phyloP scores from a whole-genome alignment of 768 basidiomycete species.

The Hydnomerulius pinastri region DNA sequence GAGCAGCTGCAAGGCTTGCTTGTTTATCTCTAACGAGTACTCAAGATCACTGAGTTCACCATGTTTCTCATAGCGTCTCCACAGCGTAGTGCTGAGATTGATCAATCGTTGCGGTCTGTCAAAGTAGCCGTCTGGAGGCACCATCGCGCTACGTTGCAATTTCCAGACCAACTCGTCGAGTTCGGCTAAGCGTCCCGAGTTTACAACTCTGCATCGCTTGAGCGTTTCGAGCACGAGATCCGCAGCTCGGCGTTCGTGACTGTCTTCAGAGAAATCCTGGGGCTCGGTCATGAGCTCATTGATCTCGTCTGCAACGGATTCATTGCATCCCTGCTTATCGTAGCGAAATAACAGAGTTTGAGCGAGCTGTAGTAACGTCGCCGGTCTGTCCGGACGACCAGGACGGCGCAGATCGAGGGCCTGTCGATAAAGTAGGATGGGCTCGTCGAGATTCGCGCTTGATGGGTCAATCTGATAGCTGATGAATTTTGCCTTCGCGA shows the following conservation, averaged over 20 bases:
- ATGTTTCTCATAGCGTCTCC: background rate
- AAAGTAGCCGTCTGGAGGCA: background rate
- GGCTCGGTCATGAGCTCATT: background rate
- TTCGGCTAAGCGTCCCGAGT: background rate
- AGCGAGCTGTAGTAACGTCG: constrained; percentile 7
- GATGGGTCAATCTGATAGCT: constrained; percentile 1
- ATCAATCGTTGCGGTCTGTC: background rate
- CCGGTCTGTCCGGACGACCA: constrained; percentile 6
- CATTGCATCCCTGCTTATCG: background rate
- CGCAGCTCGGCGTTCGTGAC: constrained; percentile 2
- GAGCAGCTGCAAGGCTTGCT: background rate
- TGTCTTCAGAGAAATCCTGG: background rate
- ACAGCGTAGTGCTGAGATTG: constrained; percentile 3
- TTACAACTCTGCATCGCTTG: background rate
- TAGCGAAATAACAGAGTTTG: constrained; percentile 10
- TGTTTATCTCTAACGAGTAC: background rate
- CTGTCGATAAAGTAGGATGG: background rate
- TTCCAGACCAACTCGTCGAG: background rate
- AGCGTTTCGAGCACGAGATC: constrained; percentile 6
- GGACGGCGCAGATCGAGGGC: constrained; percentile 5
- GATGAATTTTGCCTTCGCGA: constrained; percentile 11
- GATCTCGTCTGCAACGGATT: background rate
- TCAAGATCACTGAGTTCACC: background rate
- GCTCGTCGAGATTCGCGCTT: background rate
- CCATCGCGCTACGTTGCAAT: background rate